Evolutionary conservation across 176 grass and related monocot genomes (phyloP).

Genomic region (Avena insularis): DNA sequence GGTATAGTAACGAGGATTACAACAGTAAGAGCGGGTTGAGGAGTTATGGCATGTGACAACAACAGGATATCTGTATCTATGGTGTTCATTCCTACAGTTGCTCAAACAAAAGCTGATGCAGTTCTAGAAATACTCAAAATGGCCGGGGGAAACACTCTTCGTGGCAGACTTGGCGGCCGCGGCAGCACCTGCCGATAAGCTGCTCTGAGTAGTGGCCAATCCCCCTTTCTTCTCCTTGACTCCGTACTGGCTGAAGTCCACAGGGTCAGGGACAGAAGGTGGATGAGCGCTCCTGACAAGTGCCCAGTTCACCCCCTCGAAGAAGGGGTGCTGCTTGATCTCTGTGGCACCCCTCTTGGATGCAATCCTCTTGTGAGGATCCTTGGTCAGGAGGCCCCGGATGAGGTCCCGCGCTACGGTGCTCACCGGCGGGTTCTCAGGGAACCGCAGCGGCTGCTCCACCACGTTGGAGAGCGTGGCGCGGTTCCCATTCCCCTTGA

Average conservation of each 20-base stretch:
- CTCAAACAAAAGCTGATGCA: background rate
- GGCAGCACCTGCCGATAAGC: background rate
- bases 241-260: slow-evolving; percentile 64
- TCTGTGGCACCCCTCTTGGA: slow-evolving; percentile 60
- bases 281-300: slow-evolving; percentile 62
- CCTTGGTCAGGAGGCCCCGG: slow-evolving; percentile 66
- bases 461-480: slow-evolving; percentile 68
- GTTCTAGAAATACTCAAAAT: slow-evolving; percentile 69
- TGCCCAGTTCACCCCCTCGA: slow-evolving; percentile 79
- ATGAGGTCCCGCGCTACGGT: slow-evolving; percentile 60
- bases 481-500: slow-evolving; percentile 64
- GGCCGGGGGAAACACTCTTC: slow-evolving; percentile 25
- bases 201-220: background rate
- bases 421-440: slow-evolving; percentile 57
- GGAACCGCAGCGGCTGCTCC: slow-evolving; percentile 67
- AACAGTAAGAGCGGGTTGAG: background rate
- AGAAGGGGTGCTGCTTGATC: slow-evolving; percentile 80
- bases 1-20: background rate
- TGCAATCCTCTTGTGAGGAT: slow-evolving; percentile 65
- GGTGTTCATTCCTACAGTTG: slow-evolving; percentile 6
- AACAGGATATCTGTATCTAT: slow-evolving; percentile 33
- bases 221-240: slow-evolving; percentile 52
- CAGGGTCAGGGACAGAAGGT: slow-evolving; percentile 60
- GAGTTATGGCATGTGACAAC: background rate
- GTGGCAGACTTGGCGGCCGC: slow-evolving; percentile 28